Evolutionary conservation across 179 eudicot species (phyloP).

Genomic region (Camellia oleifera): DNA sequence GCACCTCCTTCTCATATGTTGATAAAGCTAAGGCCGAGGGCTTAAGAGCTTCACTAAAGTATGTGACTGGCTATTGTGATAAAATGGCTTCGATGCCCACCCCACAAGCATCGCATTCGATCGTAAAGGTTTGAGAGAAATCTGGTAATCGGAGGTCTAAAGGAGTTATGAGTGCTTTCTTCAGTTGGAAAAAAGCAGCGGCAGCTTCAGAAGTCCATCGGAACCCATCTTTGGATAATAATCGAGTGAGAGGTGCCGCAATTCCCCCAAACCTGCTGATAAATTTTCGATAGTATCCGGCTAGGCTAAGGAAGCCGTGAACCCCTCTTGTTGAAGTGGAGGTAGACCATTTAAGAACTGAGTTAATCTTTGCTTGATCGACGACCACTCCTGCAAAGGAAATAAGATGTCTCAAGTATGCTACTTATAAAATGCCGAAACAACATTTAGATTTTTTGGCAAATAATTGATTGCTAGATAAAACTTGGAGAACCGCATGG

Average conservation of each 20-base stretch:
- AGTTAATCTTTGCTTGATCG: background rate
- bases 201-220: background rate
- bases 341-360: background rate
- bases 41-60: slow-evolving; percentile 14
- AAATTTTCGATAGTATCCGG: slow-evolving; percentile 15
- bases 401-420: slow-evolving; percentile 13
- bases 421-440: background rate
- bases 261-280: slow-evolving; percentile 1
- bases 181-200: background rate
- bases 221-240: background rate
- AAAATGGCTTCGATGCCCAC: slow-evolving; percentile 14
- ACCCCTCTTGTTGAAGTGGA: background rate
- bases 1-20: slow-evolving; percentile 18
- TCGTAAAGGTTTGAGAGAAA: slow-evolving; percentile 1
- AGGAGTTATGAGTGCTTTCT: background rate
- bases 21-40: background rate
- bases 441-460: slow-evolving; percentile 13
- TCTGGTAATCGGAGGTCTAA: background rate
- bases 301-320: background rate
- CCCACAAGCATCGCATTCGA: slow-evolving; percentile 19
- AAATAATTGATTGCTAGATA: background rate
- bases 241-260: background rate
- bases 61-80: slow-evolving; percentile 19
- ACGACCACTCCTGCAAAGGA: background rate
- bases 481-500: background rate